Percentiles rank a stretch among this genome's conserved stretches.
Conservation (phyloP, 345 rosid genomes). For the Eucalyptus brandiana region DNA sequence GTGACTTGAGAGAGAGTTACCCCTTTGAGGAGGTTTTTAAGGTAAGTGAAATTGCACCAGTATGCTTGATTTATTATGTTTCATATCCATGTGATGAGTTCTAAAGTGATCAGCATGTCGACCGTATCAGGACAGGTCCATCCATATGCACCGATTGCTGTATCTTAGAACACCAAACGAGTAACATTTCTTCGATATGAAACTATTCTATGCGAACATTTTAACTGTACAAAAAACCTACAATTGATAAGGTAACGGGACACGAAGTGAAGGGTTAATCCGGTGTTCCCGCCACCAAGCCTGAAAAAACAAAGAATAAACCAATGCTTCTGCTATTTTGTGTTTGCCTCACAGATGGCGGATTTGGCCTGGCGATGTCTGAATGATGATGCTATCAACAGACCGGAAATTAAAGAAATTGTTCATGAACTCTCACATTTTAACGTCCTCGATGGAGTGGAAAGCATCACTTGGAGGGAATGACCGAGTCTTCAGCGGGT, state of each 20-base stretch:
- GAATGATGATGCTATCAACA: conserved; percentile 22
- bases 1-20: conserved; percentile 26
- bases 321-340: background rate
- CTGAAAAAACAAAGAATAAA: background rate
- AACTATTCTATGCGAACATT: background rate
- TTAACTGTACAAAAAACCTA: background rate
- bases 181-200: background rate
- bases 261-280: background rate
- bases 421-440: conserved; percentile 15
- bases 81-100: background rate
- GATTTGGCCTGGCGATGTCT: conserved; percentile 37
- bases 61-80: background rate
- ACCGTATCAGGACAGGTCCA: background rate
- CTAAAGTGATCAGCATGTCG: background rate
- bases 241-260: background rate
- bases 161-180: background rate
- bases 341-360: conserved; percentile 20
- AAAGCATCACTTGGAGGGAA: conserved; percentile 50
- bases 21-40: conserved; percentile 32
- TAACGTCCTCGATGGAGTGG: conserved; percentile 33
- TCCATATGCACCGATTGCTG: background rate
- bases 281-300: no score
- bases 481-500: conserved; percentile 45
- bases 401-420: conserved; percentile 49
- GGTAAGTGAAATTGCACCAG: conserved; percentile 2